Conservation (phyloP, 768 basidiomycete species). For the Pleurotus tuoliensis region DNA sequence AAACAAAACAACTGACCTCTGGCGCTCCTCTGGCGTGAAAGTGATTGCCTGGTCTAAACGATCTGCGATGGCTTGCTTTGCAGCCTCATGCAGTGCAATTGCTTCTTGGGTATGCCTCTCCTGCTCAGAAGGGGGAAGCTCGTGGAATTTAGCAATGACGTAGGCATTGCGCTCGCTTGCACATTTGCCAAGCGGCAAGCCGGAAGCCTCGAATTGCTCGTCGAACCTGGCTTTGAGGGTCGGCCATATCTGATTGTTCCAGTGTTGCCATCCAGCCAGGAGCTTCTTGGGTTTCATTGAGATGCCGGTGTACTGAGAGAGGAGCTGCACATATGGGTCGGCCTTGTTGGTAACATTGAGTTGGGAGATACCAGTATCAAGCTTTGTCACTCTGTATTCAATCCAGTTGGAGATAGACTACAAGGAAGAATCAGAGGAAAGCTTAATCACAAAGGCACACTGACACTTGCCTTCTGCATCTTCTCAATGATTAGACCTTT, state of each 20-base stretch:
- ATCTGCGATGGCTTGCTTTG: neutral
- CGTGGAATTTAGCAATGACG: neutral
- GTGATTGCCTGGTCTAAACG: neutral
- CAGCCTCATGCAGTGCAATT: neutral
- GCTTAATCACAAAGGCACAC: neutral
- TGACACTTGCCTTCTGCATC: neutral
- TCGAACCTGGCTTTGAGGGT: conserved; percentile 2
- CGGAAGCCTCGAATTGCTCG: neutral
- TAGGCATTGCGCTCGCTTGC: neutral
- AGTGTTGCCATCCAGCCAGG: neutral
- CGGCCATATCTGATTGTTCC: neutral
- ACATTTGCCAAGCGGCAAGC: neutral
- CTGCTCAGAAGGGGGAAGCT: neutral
- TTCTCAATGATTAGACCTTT: neutral
- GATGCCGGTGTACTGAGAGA: neutral
- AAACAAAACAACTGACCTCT: neutral
- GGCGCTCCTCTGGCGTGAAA: conserved; percentile 2
- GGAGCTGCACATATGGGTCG: conserved; percentile 1
- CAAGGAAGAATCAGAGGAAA: neutral
- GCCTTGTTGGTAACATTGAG: neutral
- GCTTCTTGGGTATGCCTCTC: neutral
- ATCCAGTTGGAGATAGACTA: neutral
- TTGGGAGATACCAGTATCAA: neutral
- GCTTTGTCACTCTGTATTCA: neutral
- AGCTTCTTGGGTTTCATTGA: neutral